These are phyloP conservation scores for Brassica juncea DNA, from an alignment of 345 rosid species.

Conservation along the genomic window DNA sequence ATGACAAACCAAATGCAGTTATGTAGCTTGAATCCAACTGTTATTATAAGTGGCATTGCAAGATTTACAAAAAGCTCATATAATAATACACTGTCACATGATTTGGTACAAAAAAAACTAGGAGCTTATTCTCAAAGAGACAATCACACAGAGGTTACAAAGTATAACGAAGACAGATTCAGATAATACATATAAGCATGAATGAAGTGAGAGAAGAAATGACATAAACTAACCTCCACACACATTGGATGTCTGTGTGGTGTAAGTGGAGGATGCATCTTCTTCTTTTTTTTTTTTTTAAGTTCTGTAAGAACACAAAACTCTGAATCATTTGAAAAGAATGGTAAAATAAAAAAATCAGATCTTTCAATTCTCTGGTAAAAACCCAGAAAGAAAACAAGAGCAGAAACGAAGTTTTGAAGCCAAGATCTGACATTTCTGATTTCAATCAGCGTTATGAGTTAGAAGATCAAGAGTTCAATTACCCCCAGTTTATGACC, in stretches of 20 bases:
- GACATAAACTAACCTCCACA: constrained; percentile 59
- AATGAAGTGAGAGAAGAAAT: not conserved
- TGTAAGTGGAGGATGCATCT: constrained; percentile 94
- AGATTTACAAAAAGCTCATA: not conserved
- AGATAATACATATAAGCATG: not conserved
- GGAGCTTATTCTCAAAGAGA: not conserved
- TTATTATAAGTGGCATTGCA: not conserved
- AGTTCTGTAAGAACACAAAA: constrained; percentile 3
- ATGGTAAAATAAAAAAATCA: constrained; percentile 13
- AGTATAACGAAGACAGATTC: not conserved
- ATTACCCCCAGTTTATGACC: not conserved
- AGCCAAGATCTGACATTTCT: no score
- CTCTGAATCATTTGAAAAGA: not conserved
- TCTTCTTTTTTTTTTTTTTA: not conserved
- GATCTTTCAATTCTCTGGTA: not conserved
- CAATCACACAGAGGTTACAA: not conserved
- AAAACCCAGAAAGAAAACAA: not conserved
- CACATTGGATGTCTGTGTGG: constrained; percentile 94
- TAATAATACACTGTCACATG: not conserved
- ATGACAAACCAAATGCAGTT: not conserved
- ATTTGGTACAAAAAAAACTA: not conserved
- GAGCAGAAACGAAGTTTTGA: no score
- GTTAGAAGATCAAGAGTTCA: not conserved
- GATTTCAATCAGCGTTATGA: not conserved
- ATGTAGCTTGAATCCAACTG: not conserved